phyloP scores from a whole-genome alignment of 257 asterid species.

The Plantago elongata region DNA sequence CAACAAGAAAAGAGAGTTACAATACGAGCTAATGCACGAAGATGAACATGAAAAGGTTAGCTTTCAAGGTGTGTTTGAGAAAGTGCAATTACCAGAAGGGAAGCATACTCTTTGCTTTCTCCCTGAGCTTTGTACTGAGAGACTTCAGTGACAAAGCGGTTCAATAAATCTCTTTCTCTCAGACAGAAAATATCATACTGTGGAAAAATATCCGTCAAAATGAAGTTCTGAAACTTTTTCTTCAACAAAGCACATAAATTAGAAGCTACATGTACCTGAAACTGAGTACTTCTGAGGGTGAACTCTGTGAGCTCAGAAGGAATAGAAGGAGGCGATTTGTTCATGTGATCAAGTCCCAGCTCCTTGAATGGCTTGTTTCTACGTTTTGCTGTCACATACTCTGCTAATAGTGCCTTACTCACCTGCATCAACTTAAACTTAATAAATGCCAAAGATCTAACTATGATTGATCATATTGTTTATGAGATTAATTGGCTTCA shows the following conservation, averaged over 20 bases:
- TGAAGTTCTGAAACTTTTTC: background rate
- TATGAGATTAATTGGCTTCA: too few species aligned
- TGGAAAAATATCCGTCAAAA: conserved; percentile 14
- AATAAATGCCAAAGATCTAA: background rate
- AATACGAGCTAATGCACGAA: too few species aligned
- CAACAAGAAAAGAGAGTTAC: background rate
- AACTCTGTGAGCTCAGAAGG: conserved; percentile 53
- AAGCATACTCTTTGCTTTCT: conserved; percentile 75
- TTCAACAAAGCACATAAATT: background rate
- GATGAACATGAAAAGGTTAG: background rate
- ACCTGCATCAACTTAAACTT: conserved; percentile 42
- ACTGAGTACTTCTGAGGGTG: conserved; percentile 39
- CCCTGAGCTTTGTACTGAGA: conserved; percentile 59
- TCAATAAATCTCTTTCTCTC: conserved; percentile 79
- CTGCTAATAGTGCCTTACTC: conserved; percentile 84
- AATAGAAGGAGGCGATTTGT: conserved; percentile 52
- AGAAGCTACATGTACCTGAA: conserved; percentile 55
- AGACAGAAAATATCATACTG: conserved; percentile 77
- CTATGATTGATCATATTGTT: too few species aligned
- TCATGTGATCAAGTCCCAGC: conserved; percentile 93
- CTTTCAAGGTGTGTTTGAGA: too few species aligned
- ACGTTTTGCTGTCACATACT: conserved; percentile 52
- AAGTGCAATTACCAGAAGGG: conserved; percentile 41
- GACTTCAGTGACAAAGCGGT: conserved; percentile 70
- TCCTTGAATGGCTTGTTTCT: conserved; percentile 62